Percentiles rank a stretch among this genome's conserved stretches.
Evolutionary conservation across 108 stramenopile species (phyloP).

Genomic region (Stephanodiscus minutulus): DNA sequence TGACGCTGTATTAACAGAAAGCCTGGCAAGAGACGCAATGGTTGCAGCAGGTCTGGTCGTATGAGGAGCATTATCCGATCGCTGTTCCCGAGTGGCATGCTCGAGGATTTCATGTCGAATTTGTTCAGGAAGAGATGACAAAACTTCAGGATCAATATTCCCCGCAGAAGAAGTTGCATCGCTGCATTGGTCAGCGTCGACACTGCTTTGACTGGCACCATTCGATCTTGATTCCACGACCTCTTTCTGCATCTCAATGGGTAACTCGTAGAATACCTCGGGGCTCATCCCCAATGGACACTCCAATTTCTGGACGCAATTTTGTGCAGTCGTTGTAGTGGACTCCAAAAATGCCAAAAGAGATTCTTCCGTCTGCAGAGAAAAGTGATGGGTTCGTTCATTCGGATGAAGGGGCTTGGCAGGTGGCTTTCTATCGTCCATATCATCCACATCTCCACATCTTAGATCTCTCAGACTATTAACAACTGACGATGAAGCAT

Average conservation of each 20-base stretch:
- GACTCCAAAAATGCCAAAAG: background rate
- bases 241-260: slow-evolving; percentile 36
- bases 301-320: background rate
- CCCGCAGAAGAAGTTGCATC: slow-evolving; percentile 3
- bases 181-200: background rate
- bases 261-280: slow-evolving; percentile 38
- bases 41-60: background rate
- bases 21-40: background rate
- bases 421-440: slow-evolving; percentile 18
- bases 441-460: background rate
- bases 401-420: background rate
- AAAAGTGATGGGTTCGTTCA: background rate
- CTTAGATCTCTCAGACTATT: background rate
- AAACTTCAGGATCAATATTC: slow-evolving; percentile 32
- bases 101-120: slow-evolving; percentile 33
- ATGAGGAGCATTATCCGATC: background rate
- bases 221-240: slow-evolving; percentile 5
- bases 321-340: background rate
- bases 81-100: slow-evolving; percentile 8
- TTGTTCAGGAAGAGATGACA: slow-evolving; percentile 38
- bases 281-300: slow-evolving; percentile 42
- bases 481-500: slow-evolving; percentile 3
- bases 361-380: too few relatives aligned
- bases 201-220: background rate
- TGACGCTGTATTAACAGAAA: slow-evolving; percentile 14